phyloP scores from a whole-genome alignment of 768 basidiomycete genomes.

The Boletus bicolor region DNA sequence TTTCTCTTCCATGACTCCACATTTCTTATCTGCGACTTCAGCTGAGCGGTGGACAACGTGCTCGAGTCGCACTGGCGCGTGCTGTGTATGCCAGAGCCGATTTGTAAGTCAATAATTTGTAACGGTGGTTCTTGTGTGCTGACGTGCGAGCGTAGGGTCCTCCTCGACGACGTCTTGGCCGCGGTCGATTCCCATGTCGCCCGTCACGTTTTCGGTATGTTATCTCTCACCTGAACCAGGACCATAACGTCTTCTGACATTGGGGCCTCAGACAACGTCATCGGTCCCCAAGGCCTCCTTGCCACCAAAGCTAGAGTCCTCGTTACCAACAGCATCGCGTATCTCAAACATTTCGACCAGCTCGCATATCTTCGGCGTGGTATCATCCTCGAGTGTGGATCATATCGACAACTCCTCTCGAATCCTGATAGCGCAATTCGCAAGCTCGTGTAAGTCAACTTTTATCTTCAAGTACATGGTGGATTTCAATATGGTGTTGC shows the following conservation, averaged over 20 bases:
- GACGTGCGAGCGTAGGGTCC: slow-evolving; percentile 40
- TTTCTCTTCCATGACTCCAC: slow-evolving; percentile 3
- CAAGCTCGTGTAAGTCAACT: slow-evolving; percentile 64
- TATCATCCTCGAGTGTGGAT: slow-evolving; percentile 73
- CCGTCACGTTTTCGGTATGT: slow-evolving; percentile 73
- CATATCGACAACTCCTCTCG: slow-evolving; percentile 56
- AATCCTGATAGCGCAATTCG: slow-evolving; percentile 64
- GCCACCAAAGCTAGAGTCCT: slow-evolving; percentile 80
- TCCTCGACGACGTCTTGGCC: slow-evolving; percentile 89
- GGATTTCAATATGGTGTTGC: neutral
- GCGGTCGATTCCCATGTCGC: slow-evolving; percentile 87
- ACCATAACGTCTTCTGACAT: neutral
- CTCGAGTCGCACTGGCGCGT: slow-evolving; percentile 79
- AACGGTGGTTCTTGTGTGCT: neutral
- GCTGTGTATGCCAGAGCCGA: slow-evolving; percentile 93
- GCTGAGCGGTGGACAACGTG: slow-evolving; percentile 83
- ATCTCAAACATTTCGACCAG: slow-evolving; percentile 72
- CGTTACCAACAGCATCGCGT: slow-evolving; percentile 87
- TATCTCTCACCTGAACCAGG: neutral
- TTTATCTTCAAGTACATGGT: neutral
- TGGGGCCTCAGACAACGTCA: slow-evolving; percentile 61
- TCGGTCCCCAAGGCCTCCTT: slow-evolving; percentile 81
- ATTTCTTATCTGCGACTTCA: slow-evolving; percentile 27
- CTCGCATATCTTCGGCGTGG: slow-evolving; percentile 76
- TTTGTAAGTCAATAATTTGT: slow-evolving; percentile 44